Conservation (phyloP, 768 basidiomycete genomes). For the Mycena kentingensis region DNA sequence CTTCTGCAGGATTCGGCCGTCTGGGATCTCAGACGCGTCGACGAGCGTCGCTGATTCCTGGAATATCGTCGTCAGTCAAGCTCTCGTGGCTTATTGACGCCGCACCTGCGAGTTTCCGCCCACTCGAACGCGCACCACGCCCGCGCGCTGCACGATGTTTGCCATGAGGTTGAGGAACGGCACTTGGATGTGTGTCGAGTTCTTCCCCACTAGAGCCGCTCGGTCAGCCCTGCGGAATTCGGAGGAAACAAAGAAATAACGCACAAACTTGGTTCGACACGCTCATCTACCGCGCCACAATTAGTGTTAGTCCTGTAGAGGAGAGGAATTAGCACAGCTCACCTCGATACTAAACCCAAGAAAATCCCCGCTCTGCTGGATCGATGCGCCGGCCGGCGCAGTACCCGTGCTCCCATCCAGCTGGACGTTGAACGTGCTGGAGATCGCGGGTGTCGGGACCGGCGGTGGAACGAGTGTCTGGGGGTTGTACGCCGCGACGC, state of each 20-base stretch:
- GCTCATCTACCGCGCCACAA: no score
- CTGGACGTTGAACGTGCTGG: slow-evolving; percentile 46
- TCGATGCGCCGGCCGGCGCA: slow-evolving; percentile 37
- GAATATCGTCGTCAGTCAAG: no score
- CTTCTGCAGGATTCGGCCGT: slow-evolving; percentile 46
- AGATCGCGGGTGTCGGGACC: slow-evolving; percentile 45
- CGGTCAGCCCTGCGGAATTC: slow-evolving; percentile 23
- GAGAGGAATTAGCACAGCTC: no score
- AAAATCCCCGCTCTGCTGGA: slow-evolving; percentile 33
- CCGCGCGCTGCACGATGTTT: slow-evolving; percentile 51
- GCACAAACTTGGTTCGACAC: slow-evolving; percentile 42
- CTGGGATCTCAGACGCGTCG: slow-evolving; percentile 30
- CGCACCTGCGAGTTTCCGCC: no score
- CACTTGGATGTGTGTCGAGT: slow-evolving; percentile 35
- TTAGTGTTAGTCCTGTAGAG: no score
- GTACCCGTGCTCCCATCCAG: slow-evolving; percentile 41
- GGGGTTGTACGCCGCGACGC: slow-evolving; percentile 54
- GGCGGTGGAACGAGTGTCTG: slow-evolving; percentile 52
- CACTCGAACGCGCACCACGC: slow-evolving; percentile 49
- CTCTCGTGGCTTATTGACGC: no score
- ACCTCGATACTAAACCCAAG: slow-evolving; percentile 48
- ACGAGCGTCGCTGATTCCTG: slow-evolving; percentile 50
- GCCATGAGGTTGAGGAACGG: slow-evolving; percentile 61
- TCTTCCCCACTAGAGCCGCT: not conserved
- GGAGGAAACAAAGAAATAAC: slow-evolving; percentile 12